phyloP scores from a whole-genome alignment of 208 protist genomes.

The Vickermania spadyakhi region DNA sequence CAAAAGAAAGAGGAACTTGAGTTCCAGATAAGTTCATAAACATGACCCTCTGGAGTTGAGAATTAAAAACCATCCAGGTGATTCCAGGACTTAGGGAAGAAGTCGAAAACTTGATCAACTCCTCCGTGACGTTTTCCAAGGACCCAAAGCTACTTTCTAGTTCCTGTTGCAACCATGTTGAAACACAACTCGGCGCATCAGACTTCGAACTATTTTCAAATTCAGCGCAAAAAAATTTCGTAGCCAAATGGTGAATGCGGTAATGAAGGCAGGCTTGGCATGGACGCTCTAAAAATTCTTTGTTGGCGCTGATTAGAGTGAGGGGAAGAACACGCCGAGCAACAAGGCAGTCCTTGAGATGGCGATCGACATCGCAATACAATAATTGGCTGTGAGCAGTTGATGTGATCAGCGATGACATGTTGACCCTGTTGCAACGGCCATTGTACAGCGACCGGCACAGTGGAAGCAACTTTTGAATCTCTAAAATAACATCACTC shows the following conservation, averaged over 20 bases:
- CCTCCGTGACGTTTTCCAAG: slow-evolving; percentile 18
- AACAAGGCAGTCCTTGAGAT: slow-evolving; percentile 47
- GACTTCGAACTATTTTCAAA: slow-evolving; percentile 32
- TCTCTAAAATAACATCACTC: too few species aligned
- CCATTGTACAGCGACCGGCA: too few species aligned
- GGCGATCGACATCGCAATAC: slow-evolving; percentile 1
- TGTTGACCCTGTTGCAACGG: not conserved
- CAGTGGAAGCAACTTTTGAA: too few species aligned
- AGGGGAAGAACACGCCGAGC: slow-evolving; percentile 27
- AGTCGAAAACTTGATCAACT: slow-evolving; percentile 25
- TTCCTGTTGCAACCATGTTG: slow-evolving; percentile 15
- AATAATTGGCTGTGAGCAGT: slow-evolving; percentile 9
- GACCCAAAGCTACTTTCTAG: slow-evolving; percentile 27
- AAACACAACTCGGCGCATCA: slow-evolving; percentile 5
- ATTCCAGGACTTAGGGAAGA: slow-evolving; percentile 32
- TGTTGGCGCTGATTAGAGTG: slow-evolving; percentile 23
- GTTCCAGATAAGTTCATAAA: slow-evolving; percentile 37
- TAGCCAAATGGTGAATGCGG: slow-evolving; percentile 63
- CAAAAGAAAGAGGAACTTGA: slow-evolving; percentile 39
- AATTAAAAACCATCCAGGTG: slow-evolving; percentile 56
- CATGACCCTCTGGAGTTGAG: slow-evolving; percentile 14
- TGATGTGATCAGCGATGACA: slow-evolving; percentile 8
- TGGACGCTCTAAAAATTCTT: slow-evolving; percentile 31
- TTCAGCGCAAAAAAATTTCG: slow-evolving; percentile 45
- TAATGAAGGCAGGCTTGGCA: slow-evolving; percentile 42